Evolutionary conservation across 225 moss, liverwort and hornwort genomes (phyloP), one percentile per base, ranked within the genome.

Genomic region (Marchantia polymorpha): DNA sequence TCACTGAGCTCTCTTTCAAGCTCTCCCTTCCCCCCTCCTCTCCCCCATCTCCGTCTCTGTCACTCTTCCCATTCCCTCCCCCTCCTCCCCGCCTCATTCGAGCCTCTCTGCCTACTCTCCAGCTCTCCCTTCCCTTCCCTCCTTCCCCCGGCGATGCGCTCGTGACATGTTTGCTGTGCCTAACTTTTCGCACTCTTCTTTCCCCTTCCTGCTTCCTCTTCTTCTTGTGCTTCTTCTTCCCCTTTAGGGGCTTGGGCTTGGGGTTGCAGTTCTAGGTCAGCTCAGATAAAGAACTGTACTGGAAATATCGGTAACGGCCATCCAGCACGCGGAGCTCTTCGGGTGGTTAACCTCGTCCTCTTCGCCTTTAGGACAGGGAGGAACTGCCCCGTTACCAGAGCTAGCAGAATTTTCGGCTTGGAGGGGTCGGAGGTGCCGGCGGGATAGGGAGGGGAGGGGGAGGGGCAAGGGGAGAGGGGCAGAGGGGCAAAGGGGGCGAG

Each of bases 241-340:
- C 63, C 63, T 0, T 63, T 63, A 20, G 9, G 9, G 63, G n/a
- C 22, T 63, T 56, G 14, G 13, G 13, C 19, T 19, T 56, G 13
- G 14, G 14, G 4, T 56, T 19, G 56, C 56, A 3, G 4, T 19
- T 1, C 56, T 0, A 13, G 1, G 56, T 56, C 56, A 2, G 5
- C 9, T 63, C n/a, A 63, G 63, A 63, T 63, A 63, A 63, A 63
- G 63, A 63, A 63, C 20, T 63, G 63, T 63, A 23, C 63, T n/a
- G n/a, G 63, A n/a, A 23, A 23, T 8, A 63, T 20, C 20, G 22
- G 63, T 63, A 63, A 63, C 63, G 63, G 63, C 63, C 63, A 23
- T 63, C 63, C 63, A 12, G 63, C 63, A 63, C 63, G 9, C n/a
- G 22, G 23, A 63, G 63, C 22, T n/a, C 15, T n/a, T 63, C 8